Evolutionary conservation across 805 yeast genomes (phyloP), one percentile per base, ranked within the genome.

Genomic region (Nakazawaea ishiwadae): DNA sequence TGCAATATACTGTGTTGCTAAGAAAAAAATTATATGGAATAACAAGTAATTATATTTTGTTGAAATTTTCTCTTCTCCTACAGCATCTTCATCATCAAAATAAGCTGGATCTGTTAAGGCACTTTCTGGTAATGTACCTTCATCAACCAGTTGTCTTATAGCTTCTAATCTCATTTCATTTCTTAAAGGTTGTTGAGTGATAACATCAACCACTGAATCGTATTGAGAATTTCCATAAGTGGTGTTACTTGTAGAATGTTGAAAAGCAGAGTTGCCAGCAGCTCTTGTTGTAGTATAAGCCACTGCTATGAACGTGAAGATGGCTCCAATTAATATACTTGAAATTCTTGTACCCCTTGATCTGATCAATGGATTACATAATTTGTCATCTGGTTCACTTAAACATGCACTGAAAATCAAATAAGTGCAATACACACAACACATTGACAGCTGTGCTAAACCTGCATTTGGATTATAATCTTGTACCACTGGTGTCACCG

Each of bases 241-340:
- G 19, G 45, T 39, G 33, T 59, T 37, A 10, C 37, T 37, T 3
- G 47, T 30, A 10, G 64, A 46, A 43, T 75, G 73, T 60, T 74
- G 62, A 68, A 79, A 75, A 1, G 82, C 79, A 11, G 85, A 77
- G 45, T 80, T 81, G 2, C 91, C 89, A 4, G 97, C 99, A 1
- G 98, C 99, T 49, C 98, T 76, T 1, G 96, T 89, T 0, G 99
- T 93, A 2, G 99, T 93, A 59, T 93, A 95, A 0, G 97, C 97
- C 48, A 93, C 85, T 0, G 99, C 97, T 39, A 87, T 71, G 55
- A 93, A 88, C 0, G 99, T 93, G 67, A 95, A 89, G 14, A 89
- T 64, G 0, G 98, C 96, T 14, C 98, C 98, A 40, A 93, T 56
- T 1, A 93, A 76, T 41, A 90, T 81, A 46, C 95, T 84, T 16